Base-by-base conservation (phyloP, 169 alveolate genomes). In the Plasmodium fragile region DNA sequence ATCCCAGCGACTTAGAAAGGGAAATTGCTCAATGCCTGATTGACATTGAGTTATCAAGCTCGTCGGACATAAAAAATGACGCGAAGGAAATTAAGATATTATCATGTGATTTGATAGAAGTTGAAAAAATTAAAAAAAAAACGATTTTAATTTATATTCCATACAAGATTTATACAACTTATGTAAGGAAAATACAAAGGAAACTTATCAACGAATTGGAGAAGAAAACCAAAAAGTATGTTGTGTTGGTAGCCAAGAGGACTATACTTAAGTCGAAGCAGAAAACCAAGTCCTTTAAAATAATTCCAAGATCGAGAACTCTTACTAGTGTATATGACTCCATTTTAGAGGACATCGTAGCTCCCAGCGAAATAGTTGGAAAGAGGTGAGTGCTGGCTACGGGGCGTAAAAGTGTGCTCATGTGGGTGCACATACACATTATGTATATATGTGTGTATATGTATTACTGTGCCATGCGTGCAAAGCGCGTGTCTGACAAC, bases 241-340 rank as follows among this genome's bases (percentile, higher is more conserved):
- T 98, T 59, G 99, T 98, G 52, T 94, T 98, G 71, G 95, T 98
- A 32, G 99, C 99, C 71, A 97, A 96, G 93, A 95, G 99, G 87
- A 95, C 96, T 28, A 98, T 98, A 84, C 92, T 98, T 70, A 97
- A 99, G 39, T 97, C 97, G 90, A 97, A 97, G 94, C 95, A 87
- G 93, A 96, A 95, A 59, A 95, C 96, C 85, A 97, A 96, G 92
- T 97, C 97, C 30, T 97, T 98, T 83, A 98, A 98, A 93, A 97
- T 97, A 22, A 97, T 99, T 89, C 99, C 99, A 32, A 97, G 99
- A 81, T 97, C 98, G 93, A 98, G 99, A 93, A 98, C 99, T 25
- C 96, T 99, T 70, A 99, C 99, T 18, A 95, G 98, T 28, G 99
- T 99, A 70, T 99, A 99, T 96, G 99, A 98, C 75, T 98, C 99